A percentile compares a stretch with the other conserved stretches of the same genome.
phyloP scores from a whole-genome alignment of 1,284 basidiomycete genomes.

The Rhodofomes roseus region DNA sequence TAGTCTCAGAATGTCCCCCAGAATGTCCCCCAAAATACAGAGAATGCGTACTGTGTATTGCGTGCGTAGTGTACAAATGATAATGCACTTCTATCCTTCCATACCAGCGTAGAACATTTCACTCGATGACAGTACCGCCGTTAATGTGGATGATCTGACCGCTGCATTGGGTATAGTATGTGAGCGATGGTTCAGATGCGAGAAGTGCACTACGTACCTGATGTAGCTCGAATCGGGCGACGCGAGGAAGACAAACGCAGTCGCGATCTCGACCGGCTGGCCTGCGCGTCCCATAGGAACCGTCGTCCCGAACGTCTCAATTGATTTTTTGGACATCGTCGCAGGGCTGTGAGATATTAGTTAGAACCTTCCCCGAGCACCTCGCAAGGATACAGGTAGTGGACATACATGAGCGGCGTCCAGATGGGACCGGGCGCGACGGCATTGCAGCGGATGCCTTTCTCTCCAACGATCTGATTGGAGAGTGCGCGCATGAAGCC shows the following conservation, averaged over 20 bases:
- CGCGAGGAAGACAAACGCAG: constrained; percentile 50
- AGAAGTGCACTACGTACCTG: constrained; percentile 23
- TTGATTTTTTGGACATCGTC: constrained; percentile 44
- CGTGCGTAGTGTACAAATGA: constrained; percentile 3
- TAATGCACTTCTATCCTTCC: not conserved
- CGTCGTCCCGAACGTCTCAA: constrained; percentile 39
- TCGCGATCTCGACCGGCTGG: constrained; percentile 54
- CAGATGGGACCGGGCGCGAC: constrained; percentile 51
- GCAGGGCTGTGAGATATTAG: constrained; percentile 26
- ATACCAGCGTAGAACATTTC: not conserved
- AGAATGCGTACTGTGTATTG: not conserved
- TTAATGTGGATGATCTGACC: constrained; percentile 37
- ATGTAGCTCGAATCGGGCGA: constrained; percentile 51
- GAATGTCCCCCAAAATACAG: not conserved
- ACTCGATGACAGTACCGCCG: constrained; percentile 35
- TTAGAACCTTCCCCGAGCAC: not conserved
- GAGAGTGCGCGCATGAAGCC: constrained; percentile 43
- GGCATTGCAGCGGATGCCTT: constrained; percentile 46
- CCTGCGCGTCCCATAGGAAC: constrained; percentile 49
- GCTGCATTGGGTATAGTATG: constrained; percentile 11
- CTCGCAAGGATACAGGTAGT: not conserved
- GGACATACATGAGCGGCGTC: constrained; percentile 44
- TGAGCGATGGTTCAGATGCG: not conserved
- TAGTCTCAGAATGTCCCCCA: not conserved
- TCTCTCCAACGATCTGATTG: constrained; percentile 51